Percentiles rank a stretch among this genome's conserved stretches.
phyloP scores from a whole-genome alignment of 2,329 filamentous ascomycete genomes.

The Aspergillus awamori region DNA sequence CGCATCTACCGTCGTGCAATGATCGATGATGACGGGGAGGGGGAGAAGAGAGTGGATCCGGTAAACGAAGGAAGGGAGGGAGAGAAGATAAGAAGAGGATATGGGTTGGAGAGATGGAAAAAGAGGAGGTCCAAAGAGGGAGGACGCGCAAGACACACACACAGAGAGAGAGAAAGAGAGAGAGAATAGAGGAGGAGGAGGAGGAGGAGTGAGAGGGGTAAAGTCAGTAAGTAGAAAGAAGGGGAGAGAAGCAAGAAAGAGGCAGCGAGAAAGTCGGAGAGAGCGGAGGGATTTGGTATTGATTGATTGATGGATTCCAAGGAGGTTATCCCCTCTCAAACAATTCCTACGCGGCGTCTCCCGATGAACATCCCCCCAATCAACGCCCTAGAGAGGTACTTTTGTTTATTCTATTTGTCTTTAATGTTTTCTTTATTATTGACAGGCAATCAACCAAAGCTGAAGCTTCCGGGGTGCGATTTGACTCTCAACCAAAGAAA shows the following conservation, averaged over 20 bases:
- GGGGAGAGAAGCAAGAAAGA: slow-evolving; percentile 13
- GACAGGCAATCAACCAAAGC: not conserved
- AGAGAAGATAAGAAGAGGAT: slow-evolving; percentile 21
- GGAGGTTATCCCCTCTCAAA: not conserved
- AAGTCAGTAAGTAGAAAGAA: not conserved
- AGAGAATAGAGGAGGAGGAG: not conserved
- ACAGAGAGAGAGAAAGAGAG: slow-evolving; percentile 5
- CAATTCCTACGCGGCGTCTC: not conserved
- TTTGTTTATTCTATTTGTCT: too few species aligned
- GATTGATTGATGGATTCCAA: not conserved
- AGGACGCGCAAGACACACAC: slow-evolving; percentile 5
- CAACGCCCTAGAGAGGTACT: not conserved
- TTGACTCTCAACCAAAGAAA: slow-evolving; percentile 4
- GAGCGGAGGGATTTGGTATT: not conserved
- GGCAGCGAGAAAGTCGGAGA: slow-evolving; percentile 8
- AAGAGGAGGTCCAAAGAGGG: slow-evolving; percentile 22
- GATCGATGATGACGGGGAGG: slow-evolving; percentile 20
- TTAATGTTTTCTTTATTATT: not conserved
- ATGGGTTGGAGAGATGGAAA: not conserved
- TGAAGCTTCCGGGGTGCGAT: not conserved
- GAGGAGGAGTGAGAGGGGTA: not conserved
- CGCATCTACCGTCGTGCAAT: slow-evolving; percentile 28
- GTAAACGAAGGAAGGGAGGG: not conserved
- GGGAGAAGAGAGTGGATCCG: too few species aligned
- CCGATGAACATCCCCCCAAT: not conserved